Evolutionary conservation across 495 filamentous ascomycete genomes (phyloP).

Genomic region (Aspergillus conjunctus): DNA sequence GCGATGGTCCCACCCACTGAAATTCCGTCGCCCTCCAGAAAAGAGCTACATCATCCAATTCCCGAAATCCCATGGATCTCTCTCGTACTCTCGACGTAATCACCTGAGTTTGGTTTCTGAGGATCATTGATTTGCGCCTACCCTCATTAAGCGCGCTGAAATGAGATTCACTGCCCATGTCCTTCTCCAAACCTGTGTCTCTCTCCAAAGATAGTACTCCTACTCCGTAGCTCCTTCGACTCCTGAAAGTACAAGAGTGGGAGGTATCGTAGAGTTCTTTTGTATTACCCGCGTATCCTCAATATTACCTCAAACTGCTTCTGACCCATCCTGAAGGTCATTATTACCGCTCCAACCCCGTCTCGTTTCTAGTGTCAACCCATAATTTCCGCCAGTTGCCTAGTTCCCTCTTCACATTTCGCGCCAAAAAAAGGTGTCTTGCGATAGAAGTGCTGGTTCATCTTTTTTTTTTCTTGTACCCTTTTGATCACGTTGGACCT

Average conservation of each 20-base stretch:
- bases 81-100: constrained; percentile 18
- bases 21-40: background rate
- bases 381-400: constrained; percentile 23
- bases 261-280: background rate
- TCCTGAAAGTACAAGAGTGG: too few species aligned
- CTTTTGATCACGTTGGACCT: background rate
- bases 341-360: constrained; percentile 20
- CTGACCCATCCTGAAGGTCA: constrained; percentile 1
- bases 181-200: too few species aligned
- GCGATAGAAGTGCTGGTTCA: constrained; percentile 3
- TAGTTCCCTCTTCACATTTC: constrained; percentile 5
- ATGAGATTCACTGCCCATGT: too few species aligned
- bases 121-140: background rate
- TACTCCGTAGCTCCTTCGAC: too few species aligned
- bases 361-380: constrained; percentile 14
- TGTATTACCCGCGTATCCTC: constrained; percentile 1
- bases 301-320: background rate
- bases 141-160: too few species aligned
- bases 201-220: too few species aligned
- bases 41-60: constrained; percentile 11
- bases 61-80: constrained; percentile 15
- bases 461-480: constrained; percentile 4
- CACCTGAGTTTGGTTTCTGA: background rate
- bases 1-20: constrained; percentile 20
- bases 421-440: constrained; percentile 3